Evolutionary conservation across 2,329 filamentous ascomycete species (phyloP), one percentile per base, ranked within the genome.

Genomic region (Neophaeococcomyces aloes): DNA sequence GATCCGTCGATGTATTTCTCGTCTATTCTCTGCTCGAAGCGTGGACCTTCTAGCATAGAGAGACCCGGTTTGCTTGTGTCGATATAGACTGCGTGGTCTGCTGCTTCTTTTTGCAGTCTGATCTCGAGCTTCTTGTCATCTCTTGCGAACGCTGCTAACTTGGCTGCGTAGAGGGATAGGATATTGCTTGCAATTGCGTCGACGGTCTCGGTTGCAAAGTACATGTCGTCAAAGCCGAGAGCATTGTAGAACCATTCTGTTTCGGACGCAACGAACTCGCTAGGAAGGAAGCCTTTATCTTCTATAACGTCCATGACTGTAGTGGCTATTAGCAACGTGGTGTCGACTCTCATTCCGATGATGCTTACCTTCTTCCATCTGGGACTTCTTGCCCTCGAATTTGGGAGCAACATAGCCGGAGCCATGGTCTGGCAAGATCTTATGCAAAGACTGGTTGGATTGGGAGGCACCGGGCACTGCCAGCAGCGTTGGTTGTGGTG

Each of bases 231-330:
- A 57, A 98, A 98, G 56, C 91, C 91, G 18, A 98, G 78, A 64
- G 93, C 83, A 62, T 91, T 85, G 71, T 98, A 98, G 72, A 98
- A 98, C 89, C 91, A 98, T 48, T 78, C 75, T 40, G 88, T 85
- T 67, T 98, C 88, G 19, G 79, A 75, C 50, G 93, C 83, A 50
- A 95, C 75, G 53, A 94, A 83, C 41, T 83, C 73, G 45, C 76
- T 74, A 1, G 91, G 91, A 49, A 98, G 85, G 76, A 93, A 95
- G 48, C 81, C 84, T 59, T 81, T 83, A 52, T 81, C 75, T 58
- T 78, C 74, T 55, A 95, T 79, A 59, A 81, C 70, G 53, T 82
- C 79, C 78, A 86, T 87, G 61, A 95, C 88, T 86, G 50, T 32
- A 41, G 18, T 32, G 42, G 18, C 10, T 15, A 39, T 46, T 43